Evolutionary conservation across 2,329 filamentous ascomycete genomes (phyloP), one percentile per base, ranked within the genome.

Genomic region (Nannizziopsis arthrosporioides): DNA sequence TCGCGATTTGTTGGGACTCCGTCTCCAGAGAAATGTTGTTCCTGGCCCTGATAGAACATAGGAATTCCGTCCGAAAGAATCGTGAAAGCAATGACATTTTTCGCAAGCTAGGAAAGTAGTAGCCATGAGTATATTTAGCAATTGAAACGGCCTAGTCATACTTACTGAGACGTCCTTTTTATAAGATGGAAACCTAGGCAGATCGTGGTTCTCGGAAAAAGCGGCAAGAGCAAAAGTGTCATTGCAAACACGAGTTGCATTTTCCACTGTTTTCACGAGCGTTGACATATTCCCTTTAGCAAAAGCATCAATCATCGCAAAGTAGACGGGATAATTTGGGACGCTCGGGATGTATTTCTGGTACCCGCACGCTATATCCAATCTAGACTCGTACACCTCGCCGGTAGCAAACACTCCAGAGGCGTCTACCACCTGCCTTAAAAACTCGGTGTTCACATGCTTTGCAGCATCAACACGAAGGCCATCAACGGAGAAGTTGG

Each of bases 21-120:
- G n/a, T 68, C 69, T 17, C 73, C 73, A 1, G 66, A 59, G 58
- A 73, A 78, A 51, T 74, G 76, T 56, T 83, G 80, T 61, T 83
- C 80, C 52, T 80, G 76, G 22, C 80, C 80, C 54, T 81, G 73
- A 62, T 82, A 84, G 31, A 82, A 69, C 48, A 81, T 77, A 1
- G 79, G 78, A 35, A 82, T 76, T 15, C 80, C 80, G 47, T 80
- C 62, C 30, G 60, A 58, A 14, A 83, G 71, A 27, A 83, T 71
- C n/a, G 74, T 75, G 56, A 77, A 82, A 0, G 77, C 70, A 36
- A 82, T 67, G 4, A 75, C 70, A 55, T 83, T 83, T 60, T 77
- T 76, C 40, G 78, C 73, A 8, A 47, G 45, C 45, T 47, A 36
- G 12, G 17, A 17, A 14, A 38, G 9, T n/a, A 15, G 4, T 27